phyloP scores from a whole-genome alignment of 768 basidiomycete genomes.

The Sarcodon aspratus region DNA sequence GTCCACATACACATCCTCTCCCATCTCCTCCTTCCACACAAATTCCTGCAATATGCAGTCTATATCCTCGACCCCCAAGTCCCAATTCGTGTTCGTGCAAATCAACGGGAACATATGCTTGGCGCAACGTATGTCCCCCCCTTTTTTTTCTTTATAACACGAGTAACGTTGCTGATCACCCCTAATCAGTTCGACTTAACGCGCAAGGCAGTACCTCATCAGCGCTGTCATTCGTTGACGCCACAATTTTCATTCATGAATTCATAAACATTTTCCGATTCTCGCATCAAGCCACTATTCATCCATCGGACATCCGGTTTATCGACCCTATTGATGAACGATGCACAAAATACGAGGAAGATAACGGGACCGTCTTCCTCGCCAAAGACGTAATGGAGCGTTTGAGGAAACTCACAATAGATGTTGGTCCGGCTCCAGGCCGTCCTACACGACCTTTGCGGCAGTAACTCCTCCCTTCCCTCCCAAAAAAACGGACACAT shows the following conservation, averaged over 20 bases:
- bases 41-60: background rate
- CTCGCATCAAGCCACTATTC: conserved; percentile 20
- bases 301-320: conserved; percentile 23
- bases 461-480: too few relatives aligned
- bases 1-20: background rate
- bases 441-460: too few relatives aligned
- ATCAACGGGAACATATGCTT: conserved; percentile 16
- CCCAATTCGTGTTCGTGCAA: conserved; percentile 14
- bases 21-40: background rate
- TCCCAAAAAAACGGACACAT: too few relatives aligned
- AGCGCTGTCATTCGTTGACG: conserved; percentile 19
- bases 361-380: conserved; percentile 24
- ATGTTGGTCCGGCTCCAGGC: background rate
- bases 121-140: conserved; percentile 12
- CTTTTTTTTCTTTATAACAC: background rate
- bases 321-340: conserved; percentile 20
- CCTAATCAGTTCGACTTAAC: background rate
- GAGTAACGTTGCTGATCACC: background rate
- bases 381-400: conserved; percentile 22
- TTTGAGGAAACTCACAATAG: conserved; percentile 15
- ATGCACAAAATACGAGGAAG: conserved; percentile 19
- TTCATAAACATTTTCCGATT: conserved; percentile 28
- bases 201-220: conserved; percentile 11
- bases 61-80: background rate
- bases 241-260: conserved; percentile 23